Evolutionary conservation across 306 rosid genomes (phyloP).

Genomic region (Pyrus pyrifolia): DNA sequence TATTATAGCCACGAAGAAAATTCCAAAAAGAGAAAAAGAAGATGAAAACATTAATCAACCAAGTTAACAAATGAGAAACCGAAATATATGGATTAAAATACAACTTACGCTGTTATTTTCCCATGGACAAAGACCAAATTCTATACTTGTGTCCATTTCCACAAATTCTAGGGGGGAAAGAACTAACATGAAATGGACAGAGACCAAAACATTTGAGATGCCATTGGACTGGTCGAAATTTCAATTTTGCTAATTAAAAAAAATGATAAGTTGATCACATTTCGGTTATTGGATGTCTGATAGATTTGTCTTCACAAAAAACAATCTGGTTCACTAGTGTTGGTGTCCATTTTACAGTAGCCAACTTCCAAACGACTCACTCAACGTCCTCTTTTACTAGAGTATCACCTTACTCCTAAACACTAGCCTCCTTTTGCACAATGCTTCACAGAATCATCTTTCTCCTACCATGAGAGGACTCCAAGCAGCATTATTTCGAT

Average conservation of each 20-base stretch:
- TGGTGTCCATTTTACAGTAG: neutral
- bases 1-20: conserved; percentile 8
- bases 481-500: neutral
- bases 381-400: neutral
- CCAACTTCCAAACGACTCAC: neutral
- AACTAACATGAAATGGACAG: neutral
- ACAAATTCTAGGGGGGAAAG: no score
- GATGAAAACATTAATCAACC: neutral
- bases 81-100: neutral
- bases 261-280: neutral
- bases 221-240: neutral
- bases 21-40: neutral
- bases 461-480: neutral
- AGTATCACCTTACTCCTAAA: neutral
- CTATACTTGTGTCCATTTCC: no score
- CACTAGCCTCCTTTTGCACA: no score
- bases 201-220: neutral
- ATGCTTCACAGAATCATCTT: neutral
- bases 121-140: no score
- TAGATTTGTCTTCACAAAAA: neutral
- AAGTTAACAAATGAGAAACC: neutral
- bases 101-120: neutral
- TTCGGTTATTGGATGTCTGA: neutral
- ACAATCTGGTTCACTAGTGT: neutral
- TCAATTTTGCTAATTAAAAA: neutral